Conservation (phyloP, 2,329 filamentous ascomycete species). For the Phialophora verrucosa region DNA sequence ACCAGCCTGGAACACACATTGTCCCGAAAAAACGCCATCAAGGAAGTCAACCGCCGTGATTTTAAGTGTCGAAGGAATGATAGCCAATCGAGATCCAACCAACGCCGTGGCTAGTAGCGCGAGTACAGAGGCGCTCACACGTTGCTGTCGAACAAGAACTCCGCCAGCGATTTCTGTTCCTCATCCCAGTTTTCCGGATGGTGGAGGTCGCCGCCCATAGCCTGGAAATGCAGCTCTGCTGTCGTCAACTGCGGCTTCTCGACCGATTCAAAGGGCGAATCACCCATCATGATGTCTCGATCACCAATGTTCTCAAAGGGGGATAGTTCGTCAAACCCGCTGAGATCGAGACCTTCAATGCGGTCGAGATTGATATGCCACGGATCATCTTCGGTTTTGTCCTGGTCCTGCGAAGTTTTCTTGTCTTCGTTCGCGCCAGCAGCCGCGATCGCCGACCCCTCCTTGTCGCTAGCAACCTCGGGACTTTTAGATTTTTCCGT, state of each 20-base stretch:
- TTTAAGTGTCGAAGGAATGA: neutral
- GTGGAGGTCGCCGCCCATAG: conserved; percentile 27
- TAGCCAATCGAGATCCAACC: neutral
- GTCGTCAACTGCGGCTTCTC: conserved; percentile 28
- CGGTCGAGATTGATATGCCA: conserved; percentile 34
- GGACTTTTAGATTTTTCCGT: conserved; percentile 36
- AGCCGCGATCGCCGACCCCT: conserved; percentile 17
- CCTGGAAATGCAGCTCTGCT: conserved; percentile 20
- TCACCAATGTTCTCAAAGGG: conserved; percentile 32
- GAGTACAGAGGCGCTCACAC: neutral
- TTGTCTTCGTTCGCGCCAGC: conserved; percentile 16
- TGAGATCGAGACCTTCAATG: conserved; percentile 36
- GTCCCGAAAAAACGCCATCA: neutral
- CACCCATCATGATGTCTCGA: conserved; percentile 30
- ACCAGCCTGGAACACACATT: neutral
- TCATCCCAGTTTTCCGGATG: conserved; percentile 30
- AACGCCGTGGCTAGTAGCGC: neutral
- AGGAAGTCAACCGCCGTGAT: neutral
- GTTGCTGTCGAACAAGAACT: conserved; percentile 21
- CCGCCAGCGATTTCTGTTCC: conserved; percentile 23
- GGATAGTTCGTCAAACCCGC: conserved; percentile 29
- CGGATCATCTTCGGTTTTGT: conserved; percentile 29
- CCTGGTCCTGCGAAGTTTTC: conserved; percentile 14
- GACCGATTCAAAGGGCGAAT: conserved; percentile 27
- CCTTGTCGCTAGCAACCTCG: conserved; percentile 30